Evolutionary conservation across 106 monocot species (phyloP), one percentile per base, ranked within the genome.

Genomic region (Gastrodia elata): DNA sequence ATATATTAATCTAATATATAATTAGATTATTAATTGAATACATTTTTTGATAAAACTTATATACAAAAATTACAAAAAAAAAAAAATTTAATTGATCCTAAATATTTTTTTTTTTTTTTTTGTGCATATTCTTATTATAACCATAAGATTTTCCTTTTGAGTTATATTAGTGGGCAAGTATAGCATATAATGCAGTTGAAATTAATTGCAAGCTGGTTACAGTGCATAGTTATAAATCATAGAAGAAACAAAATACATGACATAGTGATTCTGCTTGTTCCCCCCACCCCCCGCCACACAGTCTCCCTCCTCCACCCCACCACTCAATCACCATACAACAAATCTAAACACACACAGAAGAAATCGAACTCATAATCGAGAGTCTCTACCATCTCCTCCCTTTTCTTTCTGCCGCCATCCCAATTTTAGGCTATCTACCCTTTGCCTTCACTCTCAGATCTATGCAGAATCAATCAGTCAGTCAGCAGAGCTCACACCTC

Each of bases 401-500:
- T n/a, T n/a, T n/a, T n/a, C n/a, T n/a, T n/a, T n/a, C n/a, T n/a
- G n/a, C n/a, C n/a, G n/a, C n/a, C n/a, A n/a, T n/a, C n/a, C n/a
- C 43, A 44, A 13, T 30, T 61, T 61, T 30, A 61, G 13, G 10
- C 30, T 61, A 61, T 22, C 27, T 30, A 30, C 30, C 28, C 8
- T 61, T 61, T 22, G 22, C 28, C 8, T 61, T 61, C 49, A 52
- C 49, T 52, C 49, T 5, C 20, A n/a, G 49, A 16, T 52, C 49
- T n/a, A 6, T 52, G 22, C 49, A 4, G n/a, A 16, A 52, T 52
- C 52, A n/a, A 22, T 32, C 61, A 14, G 26, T 57, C 57, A 24
- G 28, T 61, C 30, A 61, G 61, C 61, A 28, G 61, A 61, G 32
- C 30, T 67, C 67, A 67, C 67, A 67, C 67, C 67, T 67, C 67